phyloP scores from a whole-genome alignment of 192 early-diverging fungal genomes.

The Coemansia sp. region DNA sequence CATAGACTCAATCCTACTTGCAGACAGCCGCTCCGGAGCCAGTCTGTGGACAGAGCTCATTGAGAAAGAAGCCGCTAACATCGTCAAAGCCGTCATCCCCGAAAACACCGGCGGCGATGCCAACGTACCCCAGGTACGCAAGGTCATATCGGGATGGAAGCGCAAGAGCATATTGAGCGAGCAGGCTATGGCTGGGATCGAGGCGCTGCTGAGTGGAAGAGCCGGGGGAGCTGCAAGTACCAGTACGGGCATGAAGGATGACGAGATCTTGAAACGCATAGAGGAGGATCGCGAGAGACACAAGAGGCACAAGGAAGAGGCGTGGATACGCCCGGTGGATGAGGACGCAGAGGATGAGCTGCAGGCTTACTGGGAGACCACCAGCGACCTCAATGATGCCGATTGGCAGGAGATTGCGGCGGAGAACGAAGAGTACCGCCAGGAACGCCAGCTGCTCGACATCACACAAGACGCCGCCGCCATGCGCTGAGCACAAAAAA shows the following conservation, averaged over 20 bases:
- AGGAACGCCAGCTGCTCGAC: constrained; percentile 13
- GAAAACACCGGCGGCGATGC: constrained; percentile 36
- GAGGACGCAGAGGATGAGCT: constrained; percentile 39
- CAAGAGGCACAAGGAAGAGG: constrained; percentile 53
- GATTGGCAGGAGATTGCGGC: constrained; percentile 39
- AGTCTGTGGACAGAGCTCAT: constrained; percentile 34
- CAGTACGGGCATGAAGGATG: constrained; percentile 29
- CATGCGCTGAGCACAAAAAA: no score
- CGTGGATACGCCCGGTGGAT: constrained; percentile 46
- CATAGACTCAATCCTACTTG: constrained; percentile 44
- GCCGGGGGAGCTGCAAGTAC: constrained; percentile 3
- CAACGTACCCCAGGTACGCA: constrained; percentile 38
- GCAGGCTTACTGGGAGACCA: constrained; percentile 46
- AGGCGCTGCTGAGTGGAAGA: constrained; percentile 16
- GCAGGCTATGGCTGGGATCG: constrained; percentile 11
- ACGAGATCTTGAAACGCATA: constrained; percentile 52
- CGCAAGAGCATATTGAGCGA: constrained; percentile 22
- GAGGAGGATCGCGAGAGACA: constrained; percentile 58
- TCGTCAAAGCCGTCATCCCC: constrained; percentile 35
- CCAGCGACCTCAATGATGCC: constrained; percentile 43
- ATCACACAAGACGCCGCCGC: neutral
- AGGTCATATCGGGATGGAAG: constrained; percentile 36
- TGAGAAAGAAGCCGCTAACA: constrained; percentile 17
- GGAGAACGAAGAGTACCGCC: constrained; percentile 35
- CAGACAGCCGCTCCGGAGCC: constrained; percentile 1